Evolutionary conservation across 139 green algal genomes (phyloP), one percentile per base, ranked within the genome.

Genomic region (Chlorella vulgaris): DNA sequence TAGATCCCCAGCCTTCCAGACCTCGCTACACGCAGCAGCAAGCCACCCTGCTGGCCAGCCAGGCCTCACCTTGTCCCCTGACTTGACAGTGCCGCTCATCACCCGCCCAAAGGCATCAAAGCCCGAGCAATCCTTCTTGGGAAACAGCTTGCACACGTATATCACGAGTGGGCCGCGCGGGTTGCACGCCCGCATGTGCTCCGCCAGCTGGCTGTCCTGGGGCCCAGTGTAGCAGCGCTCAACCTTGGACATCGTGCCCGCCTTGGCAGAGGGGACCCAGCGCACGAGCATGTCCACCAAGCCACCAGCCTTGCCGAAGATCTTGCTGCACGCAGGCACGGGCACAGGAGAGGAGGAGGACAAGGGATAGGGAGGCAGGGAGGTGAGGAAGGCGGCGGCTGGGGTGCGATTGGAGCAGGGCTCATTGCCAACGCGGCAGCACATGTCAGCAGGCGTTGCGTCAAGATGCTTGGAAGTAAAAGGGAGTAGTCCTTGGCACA

Each of bases 71-170:
- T 84, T 86, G 81, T 98, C 94, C 0, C 96, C 95, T 7, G 89
- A 79, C 39, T 93, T 89, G 15, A 99, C 69, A 5, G 92, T 97
- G 26, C 97, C 97, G 80, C 88, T 95, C 76, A 99, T 89, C 53
- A 99, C 91, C 36, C 97, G 88, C 0, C 92, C 96, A 55, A 97
- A 95, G 1, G 95, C 95, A 80, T 99, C 97, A 81, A 99, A 99
- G 0, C 86, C 70, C 7, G 79, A 91, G 88, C 88, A 93, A 82
- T 97, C 91, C 13, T 47, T 69, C 70, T 86, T 88, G 36, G 97
- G 97, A 84, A 98, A 97, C 28, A 99, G 93, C 94, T 99, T 99
- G 78, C 91, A 91, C 28, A 99, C 82, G 81, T 97, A 90, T 43
- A 98, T 74, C 43, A 98, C 91, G 50, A 99, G 86, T 1, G 96